A percentile compares a stretch with the other conserved stretches of the same genome.
phyloP scores from a whole-genome alignment of 495 filamentous ascomycete genomes.

The Annulohypoxylon bovei region DNA sequence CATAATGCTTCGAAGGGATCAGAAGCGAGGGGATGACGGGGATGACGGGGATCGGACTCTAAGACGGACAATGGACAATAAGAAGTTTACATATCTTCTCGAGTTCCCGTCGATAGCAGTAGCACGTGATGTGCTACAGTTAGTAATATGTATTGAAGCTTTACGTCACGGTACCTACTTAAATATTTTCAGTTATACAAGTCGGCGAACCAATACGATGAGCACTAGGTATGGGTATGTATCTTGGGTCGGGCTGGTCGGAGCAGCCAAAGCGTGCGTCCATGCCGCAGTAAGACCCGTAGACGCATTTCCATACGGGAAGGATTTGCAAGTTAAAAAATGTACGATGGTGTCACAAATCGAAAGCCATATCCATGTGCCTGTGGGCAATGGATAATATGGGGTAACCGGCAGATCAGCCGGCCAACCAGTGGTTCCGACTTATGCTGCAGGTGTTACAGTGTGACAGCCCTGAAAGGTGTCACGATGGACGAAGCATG shows the following conservation, averaged over 20 bases:
- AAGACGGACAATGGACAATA: neutral
- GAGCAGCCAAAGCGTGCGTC: neutral
- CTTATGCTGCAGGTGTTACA: neutral
- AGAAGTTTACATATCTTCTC: neutral
- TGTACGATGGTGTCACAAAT: conserved; percentile 41
- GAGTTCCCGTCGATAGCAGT: neutral
- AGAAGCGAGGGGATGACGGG: neutral
- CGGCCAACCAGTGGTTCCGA: conserved; percentile 23
- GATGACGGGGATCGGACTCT: neutral
- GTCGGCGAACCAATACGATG: neutral
- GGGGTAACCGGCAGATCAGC: conserved; percentile 44
- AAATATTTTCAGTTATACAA: neutral
- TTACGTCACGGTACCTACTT: neutral
- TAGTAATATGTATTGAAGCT: neutral
- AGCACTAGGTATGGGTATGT: neutral
- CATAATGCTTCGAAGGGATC: neutral
- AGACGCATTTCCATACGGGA: neutral
- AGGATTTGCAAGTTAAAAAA: conserved; percentile 25
- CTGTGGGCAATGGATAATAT: conserved; percentile 12
- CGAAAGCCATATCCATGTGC: neutral
- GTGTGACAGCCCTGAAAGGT: conserved; percentile 1
- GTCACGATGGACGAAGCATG: conserved; percentile 41
- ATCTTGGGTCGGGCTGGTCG: neutral
- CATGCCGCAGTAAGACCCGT: neutral
- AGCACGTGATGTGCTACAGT: neutral